These are phyloP conservation scores for Aspergillus diversus DNA, from an alignment of 495 filamentous ascomycete species.

Conservation along the genomic window DNA sequence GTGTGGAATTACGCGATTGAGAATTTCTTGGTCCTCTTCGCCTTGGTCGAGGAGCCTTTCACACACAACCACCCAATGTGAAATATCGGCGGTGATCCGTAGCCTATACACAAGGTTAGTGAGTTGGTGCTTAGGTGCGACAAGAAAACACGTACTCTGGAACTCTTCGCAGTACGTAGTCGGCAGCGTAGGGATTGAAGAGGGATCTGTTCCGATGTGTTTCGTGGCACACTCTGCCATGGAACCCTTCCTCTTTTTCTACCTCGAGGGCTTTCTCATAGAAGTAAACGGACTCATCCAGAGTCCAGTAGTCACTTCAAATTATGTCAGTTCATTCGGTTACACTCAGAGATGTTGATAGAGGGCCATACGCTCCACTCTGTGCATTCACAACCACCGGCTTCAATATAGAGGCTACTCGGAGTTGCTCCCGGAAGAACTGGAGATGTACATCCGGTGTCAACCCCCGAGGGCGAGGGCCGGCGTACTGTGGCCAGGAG, in stretches of 20 bases:
- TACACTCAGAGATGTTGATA: neutral
- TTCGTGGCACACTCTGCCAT: conserved; percentile 32
- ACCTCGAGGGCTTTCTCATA: conserved; percentile 27
- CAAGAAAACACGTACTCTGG: conserved; percentile 24
- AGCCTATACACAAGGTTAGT: conserved; percentile 17
- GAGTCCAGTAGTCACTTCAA: conserved; percentile 29
- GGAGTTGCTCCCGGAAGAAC: conserved; percentile 26
- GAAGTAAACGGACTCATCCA: conserved; percentile 34
- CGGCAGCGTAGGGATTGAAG: conserved; percentile 30
- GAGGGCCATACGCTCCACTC: conserved; percentile 26
- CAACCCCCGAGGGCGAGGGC: conserved; percentile 25
- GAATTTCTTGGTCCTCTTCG: conserved; percentile 29
- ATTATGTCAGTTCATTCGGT: neutral
- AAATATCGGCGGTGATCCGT: conserved; percentile 34
- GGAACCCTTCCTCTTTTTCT: conserved; percentile 29
- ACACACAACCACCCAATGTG: conserved; percentile 33
- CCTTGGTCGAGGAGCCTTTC: conserved; percentile 31
- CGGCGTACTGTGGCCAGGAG: conserved; percentile 29
- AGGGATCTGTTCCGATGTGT: conserved; percentile 35
- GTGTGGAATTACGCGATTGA: conserved; percentile 30
- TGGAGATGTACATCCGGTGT: conserved; percentile 25
- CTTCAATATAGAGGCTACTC: conserved; percentile 18
- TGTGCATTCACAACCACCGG: conserved; percentile 30
- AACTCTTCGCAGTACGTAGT: conserved; percentile 25
- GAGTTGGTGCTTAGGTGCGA: neutral